Base-by-base conservation (phyloP, 139 green algal species). In the Desmodesmus armatus region DNA sequence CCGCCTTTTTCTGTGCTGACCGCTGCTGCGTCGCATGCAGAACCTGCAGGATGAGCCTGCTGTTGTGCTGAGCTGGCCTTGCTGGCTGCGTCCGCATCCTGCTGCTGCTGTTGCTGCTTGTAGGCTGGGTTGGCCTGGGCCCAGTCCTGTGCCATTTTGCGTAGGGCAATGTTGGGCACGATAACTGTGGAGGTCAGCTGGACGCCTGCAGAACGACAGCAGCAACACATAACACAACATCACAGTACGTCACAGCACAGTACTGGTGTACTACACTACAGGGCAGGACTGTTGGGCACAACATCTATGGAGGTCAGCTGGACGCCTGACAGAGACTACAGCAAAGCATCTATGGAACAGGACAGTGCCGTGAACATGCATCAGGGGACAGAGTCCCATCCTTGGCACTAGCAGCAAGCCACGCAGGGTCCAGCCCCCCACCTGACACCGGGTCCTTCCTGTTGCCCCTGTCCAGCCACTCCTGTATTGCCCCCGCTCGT, bases 381-480 rank as follows among this genome's bases (percentile, higher is more conserved):
- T n/a, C n/a, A n/a, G n/a, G n/a, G n/a, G n/a, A n/a, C n/a, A n/a
- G n/a, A n/a, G n/a, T n/a, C n/a, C n/a, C n/a, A n/a, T n/a, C n/a
- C n/a, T n/a, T n/a, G n/a, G n/a, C n/a, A n/a, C n/a, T n/a, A n/a
- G n/a, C n/a, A 55, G 9, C 31, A 72, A 43, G 29, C 63, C 1
- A 0, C 63, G 40, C 11, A 75, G 41, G 15, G 4, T 9, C 3
- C 19, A n/a, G 11, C 47, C 25, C 7, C 41, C 5, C 4, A 78
- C 70, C 70, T 62, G 70, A 40, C 2, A 78, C 25, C 0, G 70
- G 70, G 33, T 82, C 74, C 74, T 82, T 82, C 27, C 2, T 82
- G 49, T 82, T 82, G 21, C 74, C 74, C 6, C 74, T 43, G 3
- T n/a, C 33, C 5, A 83, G 77, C 77, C 77, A 83, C 58, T 83